Evolutionary conservation across 805 yeast genomes (phyloP), one percentile per base, ranked within the genome.

Genomic region (Kregervanrija pseudodelftensis): DNA sequence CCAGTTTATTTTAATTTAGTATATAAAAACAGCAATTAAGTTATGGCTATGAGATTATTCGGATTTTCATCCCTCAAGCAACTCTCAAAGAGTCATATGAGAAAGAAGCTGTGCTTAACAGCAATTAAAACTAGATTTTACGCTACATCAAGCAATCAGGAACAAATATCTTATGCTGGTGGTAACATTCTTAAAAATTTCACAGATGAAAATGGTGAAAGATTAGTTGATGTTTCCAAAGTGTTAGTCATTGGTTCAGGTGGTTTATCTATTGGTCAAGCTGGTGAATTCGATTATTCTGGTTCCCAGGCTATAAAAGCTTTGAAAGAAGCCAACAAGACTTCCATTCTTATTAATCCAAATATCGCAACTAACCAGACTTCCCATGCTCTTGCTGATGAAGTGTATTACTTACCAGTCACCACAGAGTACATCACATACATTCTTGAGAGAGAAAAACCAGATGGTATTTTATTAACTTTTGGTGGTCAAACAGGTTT

Each of bases 401-500:
- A 90, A 67, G 82, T 93, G 50, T 91, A 91, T 71, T 91, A 84
- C 66, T 75, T 93, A 49, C 99, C 99, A 12, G 98, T 93, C 41
- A 93, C 98, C 35, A 85, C 98, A 14, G 99, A 93, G 64, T 93
- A 91, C 67, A 89, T 93, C 56, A 85, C 90, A 37, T 86, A 93
- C 66, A 87, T 93, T 60, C 91, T 93, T 53, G 96, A 93, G 69
- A 82, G 95, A 53, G 99, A 93, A 71, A 79, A 80, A 56, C 99
- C 99, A 36, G 98, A 93, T 67, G 98, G 96, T 39, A 90, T 93
- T 45, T 73, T 91, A 61, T 76, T 91, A 61, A 91, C 99, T 3
- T 93, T 93, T 65, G 99, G 99, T 60, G 99, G 99, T 54, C 99
- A 93, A 72, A 93, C 99, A 32, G 99, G 85, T 52, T 76, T 93